Evolutionary conservation across 192 early-diverging fungal species (phyloP), one percentile per base, ranked within the genome.

Genomic region (Coemansia biformis): DNA sequence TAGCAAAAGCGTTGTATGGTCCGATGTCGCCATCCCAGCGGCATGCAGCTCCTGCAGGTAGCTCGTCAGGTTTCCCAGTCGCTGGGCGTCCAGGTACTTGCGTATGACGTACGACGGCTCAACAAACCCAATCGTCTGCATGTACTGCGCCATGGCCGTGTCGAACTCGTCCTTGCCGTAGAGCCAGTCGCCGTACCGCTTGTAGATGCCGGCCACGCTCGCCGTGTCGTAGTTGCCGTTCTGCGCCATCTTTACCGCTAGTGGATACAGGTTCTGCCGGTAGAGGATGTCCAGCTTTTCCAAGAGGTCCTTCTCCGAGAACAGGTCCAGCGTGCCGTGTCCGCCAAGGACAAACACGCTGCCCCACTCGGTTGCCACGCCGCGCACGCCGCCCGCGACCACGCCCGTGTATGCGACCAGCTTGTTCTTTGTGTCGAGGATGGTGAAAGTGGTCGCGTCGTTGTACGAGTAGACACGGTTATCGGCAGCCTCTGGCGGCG

Each of bases 91-190:
- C 39, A 96, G 63, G 66, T 88, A 98, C 81, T 95, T 95, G 60
- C 93, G 78, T 56, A 99, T 96, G 8, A 99, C 83, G 63, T 96
- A 99, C 7, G 89, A 92, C 1, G 93, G 92, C 64, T 99, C 92
- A 15, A 99, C 70, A 28, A 91, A 83, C 0, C 89, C 88, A 34
- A 98, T 90, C 0, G 96, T 98, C 18, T 84, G 77, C 15, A 93
- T 74, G 58, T 96, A 96, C 66, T 99, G 91, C 19, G 75, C 74
- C 85, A 95, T 96, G 4, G 96, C 88, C 12, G 79, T 70, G 42
- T 94, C 90, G 58, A 83, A 96, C 43, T 99, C 92, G 10, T 78
- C 84, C 57, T 88, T 88, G 68, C 56, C 46, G 64, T 96, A 96
- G n/a, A 97, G 78, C 78, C 88, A 89, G 67, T 98, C 95, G 5